These are phyloP conservation scores for Zygoascus biomembranicola DNA, from an alignment of 805 yeast species.

Conservation along the genomic window DNA sequence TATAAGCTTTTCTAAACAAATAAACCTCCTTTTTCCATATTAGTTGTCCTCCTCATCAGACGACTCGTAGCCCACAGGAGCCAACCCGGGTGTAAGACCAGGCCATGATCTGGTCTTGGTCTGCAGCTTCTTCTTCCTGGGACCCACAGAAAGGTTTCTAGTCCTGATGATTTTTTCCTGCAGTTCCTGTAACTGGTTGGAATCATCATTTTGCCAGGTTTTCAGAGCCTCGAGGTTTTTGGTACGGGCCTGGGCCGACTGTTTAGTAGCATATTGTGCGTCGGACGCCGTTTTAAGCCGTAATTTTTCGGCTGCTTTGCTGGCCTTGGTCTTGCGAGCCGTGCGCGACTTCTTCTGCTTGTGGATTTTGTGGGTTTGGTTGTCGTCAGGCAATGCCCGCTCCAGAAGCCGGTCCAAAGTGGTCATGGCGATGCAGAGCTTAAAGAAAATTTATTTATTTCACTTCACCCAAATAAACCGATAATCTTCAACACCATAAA, in stretches of 20 bases:
- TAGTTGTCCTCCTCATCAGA: constrained; percentile 8
- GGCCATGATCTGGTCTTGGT: constrained; percentile 2
- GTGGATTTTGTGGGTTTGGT: constrained; percentile 1
- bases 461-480: background rate
- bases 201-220: constrained; percentile 4
- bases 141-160: background rate
- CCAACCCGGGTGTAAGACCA: constrained; percentile 23
- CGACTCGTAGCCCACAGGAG: constrained; percentile 21
- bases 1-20: background rate
- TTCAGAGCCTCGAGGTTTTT: constrained; percentile 7
- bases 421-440: constrained; percentile 2
- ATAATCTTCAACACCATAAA: too few relatives aligned
- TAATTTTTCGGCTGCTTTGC: constrained; percentile 14
- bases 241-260: background rate
- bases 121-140: background rate
- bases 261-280: constrained; percentile 1
- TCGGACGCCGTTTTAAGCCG: constrained; percentile 7
- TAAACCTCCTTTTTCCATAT: background rate
- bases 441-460: background rate
- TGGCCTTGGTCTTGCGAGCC: constrained; percentile 10
- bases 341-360: constrained; percentile 4
- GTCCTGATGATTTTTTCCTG: constrained; percentile 7
- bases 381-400: constrained; percentile 11
- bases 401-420: constrained; percentile 13
- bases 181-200: constrained; percentile 10